These are phyloP conservation scores for Ormosia emarginata DNA, from an alignment of 306 rosid genomes.

Conservation along the genomic window DNA sequence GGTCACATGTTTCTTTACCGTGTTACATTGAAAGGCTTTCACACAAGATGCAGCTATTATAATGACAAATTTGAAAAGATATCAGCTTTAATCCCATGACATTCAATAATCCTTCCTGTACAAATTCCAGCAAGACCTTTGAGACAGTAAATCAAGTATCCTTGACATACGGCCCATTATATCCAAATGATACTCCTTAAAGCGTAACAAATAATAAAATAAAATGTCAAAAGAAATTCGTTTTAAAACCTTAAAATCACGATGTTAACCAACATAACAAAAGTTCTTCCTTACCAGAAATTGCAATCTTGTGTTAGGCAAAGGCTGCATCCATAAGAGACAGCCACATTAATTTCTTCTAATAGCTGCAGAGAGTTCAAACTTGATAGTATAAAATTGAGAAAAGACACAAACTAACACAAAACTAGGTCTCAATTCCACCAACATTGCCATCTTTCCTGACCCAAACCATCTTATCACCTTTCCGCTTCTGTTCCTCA, in stretches of 20 bases:
- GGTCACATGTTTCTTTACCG: no score
- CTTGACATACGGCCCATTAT: neutral
- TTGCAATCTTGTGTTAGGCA: neutral
- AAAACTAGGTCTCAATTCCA: conserved; percentile 14
- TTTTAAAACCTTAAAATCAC: neutral
- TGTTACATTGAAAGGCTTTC: no score
- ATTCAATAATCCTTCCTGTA: neutral
- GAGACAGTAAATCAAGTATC: no score
- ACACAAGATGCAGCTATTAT: no score
- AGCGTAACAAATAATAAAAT: no score
- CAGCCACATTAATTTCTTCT: neutral
- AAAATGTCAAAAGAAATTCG: neutral
- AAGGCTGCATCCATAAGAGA: neutral
- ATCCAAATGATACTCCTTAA: neutral
- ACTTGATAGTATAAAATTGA: no score
- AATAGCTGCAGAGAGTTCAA: neutral
- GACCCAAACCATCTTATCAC: conserved; percentile 49
- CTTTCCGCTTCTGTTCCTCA: neutral
- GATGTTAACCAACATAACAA: neutral
- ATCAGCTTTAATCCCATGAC: neutral
- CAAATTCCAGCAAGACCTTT: neutral
- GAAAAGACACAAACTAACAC: neutral
- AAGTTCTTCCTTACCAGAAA: neutral
- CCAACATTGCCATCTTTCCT: conserved; percentile 31
- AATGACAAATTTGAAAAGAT: no score